Evolutionary conservation across 495 filamentous ascomycete species (phyloP).

Genomic region (Gamarada debralockiae): DNA sequence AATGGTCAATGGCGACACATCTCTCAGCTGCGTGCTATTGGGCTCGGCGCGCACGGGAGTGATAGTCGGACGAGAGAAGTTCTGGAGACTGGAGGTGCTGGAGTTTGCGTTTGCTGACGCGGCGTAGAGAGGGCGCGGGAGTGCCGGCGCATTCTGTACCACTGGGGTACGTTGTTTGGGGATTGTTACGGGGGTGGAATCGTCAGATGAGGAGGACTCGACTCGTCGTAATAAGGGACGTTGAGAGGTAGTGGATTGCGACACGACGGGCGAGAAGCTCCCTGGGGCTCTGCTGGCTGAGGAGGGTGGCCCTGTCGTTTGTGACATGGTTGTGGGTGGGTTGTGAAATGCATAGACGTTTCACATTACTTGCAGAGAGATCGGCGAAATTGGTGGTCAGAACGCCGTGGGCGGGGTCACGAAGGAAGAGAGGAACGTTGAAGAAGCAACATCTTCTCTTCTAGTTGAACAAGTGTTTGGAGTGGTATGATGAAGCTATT

Average conservation of each 20-base stretch:
- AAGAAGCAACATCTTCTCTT: too few species aligned
- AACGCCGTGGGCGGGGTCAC: too few species aligned
- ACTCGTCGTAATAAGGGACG: conserved; percentile 36
- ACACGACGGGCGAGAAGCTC: conserved; percentile 51
- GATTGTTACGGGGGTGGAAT: conserved; percentile 30
- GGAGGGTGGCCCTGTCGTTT: conserved; percentile 39
- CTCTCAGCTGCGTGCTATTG: conserved; percentile 10
- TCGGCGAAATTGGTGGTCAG: neutral
- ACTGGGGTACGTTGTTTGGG: conserved; percentile 3
- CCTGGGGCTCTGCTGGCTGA: conserved; percentile 40
- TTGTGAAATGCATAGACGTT: conserved; percentile 22
- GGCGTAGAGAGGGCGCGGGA: conserved; percentile 12
- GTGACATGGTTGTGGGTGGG: conserved; percentile 38
- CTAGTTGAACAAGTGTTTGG: too few species aligned
- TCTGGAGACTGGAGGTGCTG: conserved; percentile 38
- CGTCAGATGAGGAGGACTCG: conserved; percentile 36
- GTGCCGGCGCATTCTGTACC: conserved; percentile 10
- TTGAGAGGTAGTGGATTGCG: conserved; percentile 30
- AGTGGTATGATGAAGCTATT: too few species aligned
- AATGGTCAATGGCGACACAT: conserved; percentile 16
- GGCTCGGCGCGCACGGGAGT: conserved; percentile 7
- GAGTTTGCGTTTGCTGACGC: conserved; percentile 13
- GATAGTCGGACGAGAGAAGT: conserved; percentile 46
- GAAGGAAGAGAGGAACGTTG: too few species aligned
- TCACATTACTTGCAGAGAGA: conserved; percentile 15